Evolutionary conservation across 805 yeast genomes (phyloP), one percentile per base, ranked within the genome.

Genomic region (Grigorovia jiainica): DNA sequence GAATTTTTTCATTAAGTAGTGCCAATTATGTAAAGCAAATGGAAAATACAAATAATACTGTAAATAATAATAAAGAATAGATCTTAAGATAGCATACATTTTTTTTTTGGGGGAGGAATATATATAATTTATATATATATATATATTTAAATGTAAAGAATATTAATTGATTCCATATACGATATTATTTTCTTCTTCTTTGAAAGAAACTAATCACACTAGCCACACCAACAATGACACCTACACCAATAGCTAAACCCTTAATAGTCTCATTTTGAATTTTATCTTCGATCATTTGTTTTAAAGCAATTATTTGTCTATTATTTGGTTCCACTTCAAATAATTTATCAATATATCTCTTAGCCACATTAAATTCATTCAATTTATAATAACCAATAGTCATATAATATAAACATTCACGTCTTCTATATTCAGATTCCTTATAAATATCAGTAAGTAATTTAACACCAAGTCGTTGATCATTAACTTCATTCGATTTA

Each of bases 391-490:
- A 80, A 0, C 97, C 97, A 38, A 92, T 68, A 4, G 95, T 75
- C 45, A 92, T 66, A 60, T 92, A 92, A 57, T 87, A 92, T 29
- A 92, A 69, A 44, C 94, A 81, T 60, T 92, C 98, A 43, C 96
- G 71, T 53, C 97, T 75, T 63, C 95, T 74, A 42, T 76, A 73
- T 0, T 95, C 90, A 0, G 82, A 81, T 39, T 78, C 86, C 50
- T 81, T 76, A 64, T 82, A 90, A 24, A 67, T 66, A 35, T 76
- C 77, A 0, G 86, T 75, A 45, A 92, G 67, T 23, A 90, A 69
- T 42, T 76, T 79, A 15, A 92, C 77, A 0, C 97, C 99, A 39
- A 81, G 70, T 51, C 82, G 72, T 55, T 85, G 94, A 47, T 84
- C 82, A 32, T 68, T 71, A 18, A 70, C 67, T 39, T 71, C 69